Base-by-base conservation (phyloP, 2,329 filamentous ascomycete genomes). In the Colletotrichum trifolii region DNA sequence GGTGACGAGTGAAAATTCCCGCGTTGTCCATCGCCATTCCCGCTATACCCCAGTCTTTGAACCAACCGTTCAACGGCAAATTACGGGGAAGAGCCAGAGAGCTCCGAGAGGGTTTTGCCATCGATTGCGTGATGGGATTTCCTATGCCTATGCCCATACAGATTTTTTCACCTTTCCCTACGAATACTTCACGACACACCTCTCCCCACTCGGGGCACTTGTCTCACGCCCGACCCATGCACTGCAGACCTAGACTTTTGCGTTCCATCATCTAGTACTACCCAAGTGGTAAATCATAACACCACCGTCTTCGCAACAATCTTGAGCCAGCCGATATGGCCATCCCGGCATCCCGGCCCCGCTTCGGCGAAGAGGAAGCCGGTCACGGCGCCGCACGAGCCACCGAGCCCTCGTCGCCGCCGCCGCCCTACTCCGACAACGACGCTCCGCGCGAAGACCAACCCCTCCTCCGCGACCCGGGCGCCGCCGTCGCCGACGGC, bases 401-500 rank as follows among this genome's bases (percentile, higher is more conserved):
- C 43, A 61, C 42, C 17, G 34, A 35, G 8, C 38, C 49, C 36
- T 39, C 48, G 10, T 61, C 57, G 33, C 52, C 46, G 34, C 52
- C 57, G 52, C 62, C 52, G 17, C 52, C 58, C 25, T 56, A 55
- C 13, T 7, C 52, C 34, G 40, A 56, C 15, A 25, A 57, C 39
- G 47, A 56, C n/a, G 43, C 43, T 4, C 38, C 46, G 13, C 64
- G 68, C 36, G 69, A 70, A 46, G 69, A 71, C 40, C 69, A 70
- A 47, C 72, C 72, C 17, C 69, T 73, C 12, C 71, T 73, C 39
- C 52, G 42, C 9, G 47, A 69, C 7, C 69, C 69, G 5, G 63
- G 54, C 15, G 69, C 69, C 3, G 34, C 57, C 0, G 15, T 46
- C 9, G 45, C 49, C 12, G 57, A 46, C 35, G 50, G 48, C 48